These are phyloP conservation scores for Dalbergia cultrata DNA, from an alignment of 306 rosid genomes.

Conservation along the genomic window DNA sequence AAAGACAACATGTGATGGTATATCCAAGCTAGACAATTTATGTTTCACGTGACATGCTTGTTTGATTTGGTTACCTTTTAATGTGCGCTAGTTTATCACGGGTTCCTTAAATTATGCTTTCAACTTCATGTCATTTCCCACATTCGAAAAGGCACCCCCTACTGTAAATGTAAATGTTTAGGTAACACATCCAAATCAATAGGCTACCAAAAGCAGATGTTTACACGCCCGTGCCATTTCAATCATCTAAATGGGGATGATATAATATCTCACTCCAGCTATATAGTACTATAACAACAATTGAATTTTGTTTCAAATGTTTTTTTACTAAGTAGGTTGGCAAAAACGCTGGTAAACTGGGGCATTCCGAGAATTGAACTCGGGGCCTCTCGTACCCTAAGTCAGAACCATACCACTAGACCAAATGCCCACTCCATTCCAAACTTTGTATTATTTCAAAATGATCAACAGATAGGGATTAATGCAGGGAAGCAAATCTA, in stretches of 20 bases:
- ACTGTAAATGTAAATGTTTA: conserved; percentile 8
- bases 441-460: neutral
- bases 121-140: conserved; percentile 33
- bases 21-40: conserved; percentile 35
- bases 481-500: conserved; percentile 21
- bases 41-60: conserved; percentile 60
- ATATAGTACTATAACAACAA: no score
- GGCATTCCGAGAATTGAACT: no score
- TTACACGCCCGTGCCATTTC: conserved; percentile 3
- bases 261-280: neutral
- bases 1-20: conserved; percentile 4
- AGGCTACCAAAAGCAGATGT: conserved; percentile 29
- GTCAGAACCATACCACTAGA: no score
- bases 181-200: conserved; percentile 35
- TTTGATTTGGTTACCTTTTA: conserved; percentile 42
- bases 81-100: conserved; percentile 51
- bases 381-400: no score
- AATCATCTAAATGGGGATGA: conserved; percentile 10
- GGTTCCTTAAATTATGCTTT: conserved; percentile 42
- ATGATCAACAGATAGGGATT: conserved; percentile 1
- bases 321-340: no score
- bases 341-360: no score
- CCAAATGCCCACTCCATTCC: neutral
- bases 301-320: no score
- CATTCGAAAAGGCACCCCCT: conserved; percentile 28